Percentiles rank a stretch among this genome's conserved stretches.
Conservation (phyloP, 1,139 yeast genomes). For the Sporopachydermia cereana region DNA sequence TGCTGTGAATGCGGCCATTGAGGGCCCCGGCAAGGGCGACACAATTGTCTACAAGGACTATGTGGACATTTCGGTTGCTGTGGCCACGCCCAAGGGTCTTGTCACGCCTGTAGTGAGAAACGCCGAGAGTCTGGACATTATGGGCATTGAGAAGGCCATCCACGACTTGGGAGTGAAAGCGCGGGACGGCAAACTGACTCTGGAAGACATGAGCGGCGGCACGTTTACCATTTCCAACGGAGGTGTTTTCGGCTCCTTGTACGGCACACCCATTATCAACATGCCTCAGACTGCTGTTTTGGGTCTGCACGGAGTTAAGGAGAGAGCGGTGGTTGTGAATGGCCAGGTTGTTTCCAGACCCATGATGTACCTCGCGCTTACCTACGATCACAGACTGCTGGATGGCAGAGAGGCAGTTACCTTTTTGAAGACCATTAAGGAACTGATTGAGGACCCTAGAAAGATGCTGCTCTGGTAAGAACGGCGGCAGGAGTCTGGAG, state of each 20-base stretch:
- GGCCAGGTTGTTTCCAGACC: conserved; percentile 97
- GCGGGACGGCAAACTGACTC: conserved; percentile 89
- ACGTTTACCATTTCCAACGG: conserved; percentile 98
- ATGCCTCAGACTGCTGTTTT: conserved; percentile 97
- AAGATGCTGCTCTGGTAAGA: conserved; percentile 73
- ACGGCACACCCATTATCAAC: conserved; percentile 98
- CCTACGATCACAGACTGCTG: conserved; percentile 95
- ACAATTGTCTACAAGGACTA: conserved; percentile 94
- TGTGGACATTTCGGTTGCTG: conserved; percentile 93
- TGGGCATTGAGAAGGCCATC: conserved; percentile 87
- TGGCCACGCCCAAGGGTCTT: conserved; percentile 98
- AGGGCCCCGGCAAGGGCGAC: conserved; percentile 55
- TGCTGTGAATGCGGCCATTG: conserved; percentile 91
- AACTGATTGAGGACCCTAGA: conserved; percentile 97
- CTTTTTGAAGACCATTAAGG: conserved; percentile 91
- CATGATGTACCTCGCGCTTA: conserved; percentile 98
- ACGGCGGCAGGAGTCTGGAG: neutral
- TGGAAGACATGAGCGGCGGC: conserved; percentile 99
- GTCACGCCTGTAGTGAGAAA: conserved; percentile 98
- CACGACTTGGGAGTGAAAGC: conserved; percentile 79
- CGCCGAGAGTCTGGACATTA: conserved; percentile 81
- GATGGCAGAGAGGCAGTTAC: conserved; percentile 99
- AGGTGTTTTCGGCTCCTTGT: conserved; percentile 95
- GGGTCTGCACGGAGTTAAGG: conserved; percentile 96
- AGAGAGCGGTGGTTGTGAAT: conserved; percentile 92